Evolutionary conservation across 2,329 filamentous ascomycete genomes (phyloP), one percentile per base, ranked within the genome.

Genomic region (Colletotrichum aenigma): DNA sequence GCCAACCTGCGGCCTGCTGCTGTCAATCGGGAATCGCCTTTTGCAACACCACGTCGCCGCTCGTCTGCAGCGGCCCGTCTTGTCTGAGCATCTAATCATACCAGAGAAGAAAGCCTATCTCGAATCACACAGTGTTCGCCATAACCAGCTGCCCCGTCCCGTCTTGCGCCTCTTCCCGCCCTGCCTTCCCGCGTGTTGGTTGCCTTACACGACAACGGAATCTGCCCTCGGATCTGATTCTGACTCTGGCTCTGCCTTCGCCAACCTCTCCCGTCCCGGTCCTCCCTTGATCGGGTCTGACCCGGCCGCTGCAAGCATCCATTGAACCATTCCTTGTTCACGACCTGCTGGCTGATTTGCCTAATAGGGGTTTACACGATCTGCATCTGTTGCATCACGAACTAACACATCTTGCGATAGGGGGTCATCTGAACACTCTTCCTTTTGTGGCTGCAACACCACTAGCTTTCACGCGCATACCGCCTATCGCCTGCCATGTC

Each of bases 401-500:
- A 72, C 55, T 32, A 68, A 73, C 38, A 30, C 48, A 38, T 75
- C 16, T 32, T 30, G 26, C 55, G 21, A 43, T 62, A 38, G 32
- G 34, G 16, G 18, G 30, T 75, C 73, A 73, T 67, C 65, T 75
- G 70, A 75, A 65, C 70, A 73, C 18, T 68, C 32, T 60, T 73
- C 26, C 70, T 73, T 62, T 68, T 68, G 34, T 60, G 73, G 73
- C 73, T 68, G 73, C 64, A 73, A 48, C 32, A 64, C 15, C 56
- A 64, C 28, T 32, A 32, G 58, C 30, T 21, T 61, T 21, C 38
- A 43, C 56, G 21, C 36, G 67, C 72, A 66, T 61, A 43, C 55
- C 66, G 52, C 66, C 66, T 67, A 55, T 32, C 71, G 66, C 34
- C 28, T 26, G n/a, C 32, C 69, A 48, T 24, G 36, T 65, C 15